Evolutionary conservation across 2,329 filamentous ascomycete genomes (phyloP).

Genomic region (Trichothecium roseum): DNA sequence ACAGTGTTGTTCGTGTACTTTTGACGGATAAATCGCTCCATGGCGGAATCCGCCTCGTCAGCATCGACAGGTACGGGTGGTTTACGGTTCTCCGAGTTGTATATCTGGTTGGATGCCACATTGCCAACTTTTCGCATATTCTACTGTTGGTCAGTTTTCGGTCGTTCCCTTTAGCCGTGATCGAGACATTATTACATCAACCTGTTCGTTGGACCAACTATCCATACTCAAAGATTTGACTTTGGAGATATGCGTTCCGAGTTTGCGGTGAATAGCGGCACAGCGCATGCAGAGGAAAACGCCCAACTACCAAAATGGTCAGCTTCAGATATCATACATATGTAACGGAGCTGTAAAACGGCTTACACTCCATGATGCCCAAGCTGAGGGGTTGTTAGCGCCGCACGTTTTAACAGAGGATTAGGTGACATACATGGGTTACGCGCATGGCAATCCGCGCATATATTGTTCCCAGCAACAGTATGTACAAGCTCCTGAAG

Average conservation of each 20-base stretch:
- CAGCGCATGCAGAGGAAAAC: conserved; percentile 98
- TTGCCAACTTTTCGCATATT: conserved; percentile 95
- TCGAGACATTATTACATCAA: conserved; percentile 55
- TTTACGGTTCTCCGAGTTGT: conserved; percentile 76
- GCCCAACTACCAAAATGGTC: conserved; percentile 55
- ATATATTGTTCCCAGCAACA: conserved; percentile 79
- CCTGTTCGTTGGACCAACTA: conserved; percentile 90
- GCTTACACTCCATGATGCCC: conserved; percentile 94
- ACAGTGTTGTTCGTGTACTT: conserved; percentile 66
- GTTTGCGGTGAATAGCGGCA: conserved; percentile 86
- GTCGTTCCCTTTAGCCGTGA: not conserved
- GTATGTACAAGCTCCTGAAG: conserved; percentile 82
- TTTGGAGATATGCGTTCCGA: conserved; percentile 96
- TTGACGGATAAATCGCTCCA: conserved; percentile 90
- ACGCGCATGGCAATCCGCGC: conserved; percentile 83
- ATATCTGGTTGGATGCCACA: conserved; percentile 70
- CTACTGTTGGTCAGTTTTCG: conserved; percentile 30
- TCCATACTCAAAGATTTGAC: conserved; percentile 99
- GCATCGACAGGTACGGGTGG: conserved; percentile 79
- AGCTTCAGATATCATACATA: not conserved
- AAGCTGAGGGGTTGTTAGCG: conserved; percentile 45
- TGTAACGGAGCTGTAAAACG: not conserved
- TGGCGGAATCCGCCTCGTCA: conserved; percentile 85
- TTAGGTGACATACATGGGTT: conserved; percentile 65
- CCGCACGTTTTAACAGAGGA: conserved; percentile 1